phyloP scores from a whole-genome alignment of 164 flowering plant genomes.

The Amborella trichopoda region DNA sequence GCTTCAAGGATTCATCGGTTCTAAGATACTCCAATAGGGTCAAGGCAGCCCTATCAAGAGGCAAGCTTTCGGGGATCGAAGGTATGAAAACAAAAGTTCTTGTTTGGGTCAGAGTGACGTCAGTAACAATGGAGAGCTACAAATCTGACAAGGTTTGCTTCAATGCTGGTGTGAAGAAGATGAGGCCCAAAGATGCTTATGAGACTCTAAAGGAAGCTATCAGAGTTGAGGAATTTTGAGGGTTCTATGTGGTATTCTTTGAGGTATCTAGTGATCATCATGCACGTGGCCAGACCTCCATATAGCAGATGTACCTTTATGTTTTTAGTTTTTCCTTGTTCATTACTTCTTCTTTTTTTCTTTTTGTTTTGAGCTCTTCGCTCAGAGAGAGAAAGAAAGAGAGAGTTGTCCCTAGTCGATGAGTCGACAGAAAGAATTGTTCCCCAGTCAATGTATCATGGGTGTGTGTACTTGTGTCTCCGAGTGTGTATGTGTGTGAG shows the following conservation, averaged over 20 bases:
- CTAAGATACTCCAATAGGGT: conserved; percentile 22
- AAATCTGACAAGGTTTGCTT: conserved; percentile 86
- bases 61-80: conserved; percentile 71
- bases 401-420: too few relatives aligned
- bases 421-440: too few relatives aligned
- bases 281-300: too few relatives aligned
- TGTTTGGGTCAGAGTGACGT: conserved; percentile 88
- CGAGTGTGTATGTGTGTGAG: too few relatives aligned
- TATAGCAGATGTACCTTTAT: too few relatives aligned
- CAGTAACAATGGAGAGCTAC: conserved; percentile 51
- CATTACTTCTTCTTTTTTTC: too few relatives aligned
- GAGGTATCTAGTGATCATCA: too few relatives aligned
- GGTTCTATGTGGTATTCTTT: neutral
- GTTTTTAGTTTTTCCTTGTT: too few relatives aligned
- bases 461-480: too few relatives aligned
- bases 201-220: conserved; percentile 45
- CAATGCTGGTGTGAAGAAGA: conserved; percentile 78
- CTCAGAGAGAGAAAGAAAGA: too few relatives aligned
- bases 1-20: conserved; percentile 64
- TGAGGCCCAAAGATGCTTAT: conserved; percentile 61
- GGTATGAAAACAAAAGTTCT: conserved; percentile 93
- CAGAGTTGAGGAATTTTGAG: conserved; percentile 65
- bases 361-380: too few relatives aligned
- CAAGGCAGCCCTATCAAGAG: conserved; percentile 53
- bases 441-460: too few relatives aligned